Percentiles rank a stretch among this genome's conserved stretches.
Evolutionary conservation across 768 basidiomycete genomes (phyloP).

Genomic region (Mrakia blollopis): DNA sequence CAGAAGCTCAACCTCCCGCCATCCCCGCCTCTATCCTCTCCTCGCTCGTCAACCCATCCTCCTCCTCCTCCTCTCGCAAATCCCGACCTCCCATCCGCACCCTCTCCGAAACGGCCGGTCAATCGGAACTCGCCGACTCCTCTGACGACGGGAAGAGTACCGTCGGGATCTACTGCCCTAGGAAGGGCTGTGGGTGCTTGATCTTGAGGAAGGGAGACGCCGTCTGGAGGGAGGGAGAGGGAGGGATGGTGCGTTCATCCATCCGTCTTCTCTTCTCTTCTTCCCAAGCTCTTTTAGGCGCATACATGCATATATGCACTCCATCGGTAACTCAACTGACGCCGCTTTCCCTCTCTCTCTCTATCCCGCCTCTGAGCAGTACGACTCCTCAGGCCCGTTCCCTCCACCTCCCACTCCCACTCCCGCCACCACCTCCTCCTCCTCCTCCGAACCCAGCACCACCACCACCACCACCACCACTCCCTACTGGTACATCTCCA

Average conservation of each 20-base stretch:
- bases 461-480: conserved; percentile 34
- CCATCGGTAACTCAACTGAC: not conserved
- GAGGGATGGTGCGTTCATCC: conserved; percentile 36
- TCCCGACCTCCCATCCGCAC: conserved; percentile 4
- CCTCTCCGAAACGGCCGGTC: not conserved
- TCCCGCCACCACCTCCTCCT: conserved; percentile 29
- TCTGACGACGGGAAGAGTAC: conserved; percentile 33
- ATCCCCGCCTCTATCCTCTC: conserved; percentile 15
- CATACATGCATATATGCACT: not conserved
- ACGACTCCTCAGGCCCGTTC: conserved; percentile 30
- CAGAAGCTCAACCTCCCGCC: not conserved
- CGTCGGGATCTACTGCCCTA: conserved; percentile 41
- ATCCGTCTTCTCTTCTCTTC: too few relatives aligned
- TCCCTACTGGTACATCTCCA: conserved; percentile 40
- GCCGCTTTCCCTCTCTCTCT: not conserved
- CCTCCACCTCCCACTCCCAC: conserved; percentile 38
- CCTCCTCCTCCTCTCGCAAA: conserved; percentile 14
- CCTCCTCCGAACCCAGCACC: not conserved
- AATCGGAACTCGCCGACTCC: not conserved
- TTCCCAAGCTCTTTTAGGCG: not conserved
- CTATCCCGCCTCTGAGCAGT: not conserved
- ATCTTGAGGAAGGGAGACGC: conserved; percentile 39
- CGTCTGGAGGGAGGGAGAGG: conserved; percentile 34
- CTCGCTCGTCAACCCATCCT: conserved; percentile 9
- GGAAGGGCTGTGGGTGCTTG: conserved; percentile 42